Percentiles rank a stretch among this genome's conserved stretches.
Conservation (phyloP, 495 filamentous ascomycete genomes). For the Staphylotrichum longicolle region DNA sequence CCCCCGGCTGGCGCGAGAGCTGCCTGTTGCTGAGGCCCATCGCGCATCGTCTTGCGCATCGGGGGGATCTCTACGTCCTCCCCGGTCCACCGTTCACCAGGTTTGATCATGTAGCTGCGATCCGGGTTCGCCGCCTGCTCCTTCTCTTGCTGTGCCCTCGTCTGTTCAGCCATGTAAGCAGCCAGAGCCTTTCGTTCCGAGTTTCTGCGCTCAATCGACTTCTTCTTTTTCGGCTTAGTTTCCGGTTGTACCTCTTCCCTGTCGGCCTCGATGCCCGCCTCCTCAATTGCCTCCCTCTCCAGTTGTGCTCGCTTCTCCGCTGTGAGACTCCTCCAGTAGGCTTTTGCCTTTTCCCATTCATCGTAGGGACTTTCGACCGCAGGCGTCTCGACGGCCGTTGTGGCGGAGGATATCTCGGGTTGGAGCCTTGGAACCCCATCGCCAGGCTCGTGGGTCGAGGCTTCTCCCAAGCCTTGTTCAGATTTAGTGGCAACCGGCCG, state of each 20-base stretch:
- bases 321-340: conserved; percentile 63
- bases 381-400: conserved; percentile 24
- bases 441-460: background rate
- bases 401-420: conserved; percentile 16
- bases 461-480: background rate
- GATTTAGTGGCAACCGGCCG: background rate
- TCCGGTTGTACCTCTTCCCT: conserved; percentile 37
- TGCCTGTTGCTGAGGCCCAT: conserved; percentile 18
- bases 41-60: conserved; percentile 32
- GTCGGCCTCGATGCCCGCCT: conserved; percentile 47
- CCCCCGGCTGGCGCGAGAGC: conserved; percentile 1
- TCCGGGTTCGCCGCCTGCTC: conserved; percentile 26
- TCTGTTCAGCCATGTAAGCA: conserved; percentile 31
- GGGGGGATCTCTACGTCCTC: conserved; percentile 15
- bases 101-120: conserved; percentile 41
- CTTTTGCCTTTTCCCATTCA: conserved; percentile 62
- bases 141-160: conserved; percentile 24
- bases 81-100: conserved; percentile 40
- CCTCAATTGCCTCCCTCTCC: conserved; percentile 53
- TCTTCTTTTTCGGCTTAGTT: conserved; percentile 42
- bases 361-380: conserved; percentile 29
- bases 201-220: conserved; percentile 32
- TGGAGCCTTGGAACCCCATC: conserved; percentile 12
- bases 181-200: conserved; percentile 34
- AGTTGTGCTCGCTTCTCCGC: conserved; percentile 56